Evolutionary conservation across 177 flowering plant species (phyloP).

Genomic region (Telopea speciosissima): DNA sequence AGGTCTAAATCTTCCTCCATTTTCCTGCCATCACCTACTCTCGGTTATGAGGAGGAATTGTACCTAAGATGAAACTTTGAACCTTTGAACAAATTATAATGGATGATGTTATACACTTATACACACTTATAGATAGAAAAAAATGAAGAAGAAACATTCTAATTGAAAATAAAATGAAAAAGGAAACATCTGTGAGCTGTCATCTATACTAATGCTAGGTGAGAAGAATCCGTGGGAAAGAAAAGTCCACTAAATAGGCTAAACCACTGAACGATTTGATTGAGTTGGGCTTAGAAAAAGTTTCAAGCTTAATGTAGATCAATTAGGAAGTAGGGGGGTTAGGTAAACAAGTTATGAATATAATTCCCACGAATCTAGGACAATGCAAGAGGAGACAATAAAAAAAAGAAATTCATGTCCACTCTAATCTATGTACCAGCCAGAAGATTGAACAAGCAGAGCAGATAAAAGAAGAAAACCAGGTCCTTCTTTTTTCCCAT

Average conservation of each 20-base stretch:
- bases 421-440: too few relatives aligned
- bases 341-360: too few relatives aligned
- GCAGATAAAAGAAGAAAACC: too few relatives aligned
- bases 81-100: neutral
- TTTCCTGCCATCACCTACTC: slow-evolving; percentile 40
- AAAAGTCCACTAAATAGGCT: neutral
- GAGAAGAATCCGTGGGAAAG: neutral
- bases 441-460: too few relatives aligned
- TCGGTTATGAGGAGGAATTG: neutral
- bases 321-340: too few relatives aligned
- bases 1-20: slow-evolving; percentile 41
- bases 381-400: too few relatives aligned
- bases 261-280: neutral
- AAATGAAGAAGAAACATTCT: neutral
- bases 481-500: too few relatives aligned
- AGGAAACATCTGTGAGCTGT: neutral
- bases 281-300: neutral
- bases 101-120: too few relatives aligned
- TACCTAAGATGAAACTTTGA: neutral
- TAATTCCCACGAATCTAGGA: too few relatives aligned
- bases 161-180: neutral
- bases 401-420: too few relatives aligned
- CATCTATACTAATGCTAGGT: neutral
- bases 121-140: neutral
- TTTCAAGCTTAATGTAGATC: neutral